Evolutionary conservation across 129 eudicot genomes (phyloP).

Genomic region (Flaveria linearis): DNA sequence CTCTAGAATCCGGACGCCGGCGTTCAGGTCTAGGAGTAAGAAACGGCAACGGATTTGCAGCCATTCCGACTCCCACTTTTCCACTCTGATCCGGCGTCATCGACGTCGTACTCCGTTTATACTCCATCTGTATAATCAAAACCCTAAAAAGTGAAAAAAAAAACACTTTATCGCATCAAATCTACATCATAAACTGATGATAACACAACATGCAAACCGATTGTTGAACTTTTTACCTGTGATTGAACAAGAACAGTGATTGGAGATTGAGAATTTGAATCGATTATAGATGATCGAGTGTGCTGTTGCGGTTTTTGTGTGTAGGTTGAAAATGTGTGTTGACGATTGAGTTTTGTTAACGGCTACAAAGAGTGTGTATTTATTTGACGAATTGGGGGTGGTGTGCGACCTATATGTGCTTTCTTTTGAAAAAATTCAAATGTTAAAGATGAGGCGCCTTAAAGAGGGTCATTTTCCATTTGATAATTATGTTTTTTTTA

Average conservation of each 20-base stretch:
- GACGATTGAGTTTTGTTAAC: conserved; percentile 20
- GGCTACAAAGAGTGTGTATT: conserved; percentile 35
- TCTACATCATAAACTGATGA: not conserved
- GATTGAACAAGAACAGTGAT: not conserved
- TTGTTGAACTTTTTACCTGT: conserved; percentile 11
- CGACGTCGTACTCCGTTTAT: conserved; percentile 37
- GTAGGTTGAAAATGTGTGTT: too few species aligned
- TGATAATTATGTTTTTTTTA: too few species aligned
- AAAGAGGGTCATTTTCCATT: not conserved
- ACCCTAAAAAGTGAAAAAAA: not conserved
- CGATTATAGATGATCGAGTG: not conserved
- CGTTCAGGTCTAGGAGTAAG: conserved; percentile 84
- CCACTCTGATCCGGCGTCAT: conserved; percentile 71
- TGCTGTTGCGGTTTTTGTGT: not conserved
- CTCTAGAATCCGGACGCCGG: conserved; percentile 56
- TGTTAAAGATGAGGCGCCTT: conserved; percentile 29
- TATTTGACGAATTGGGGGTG: conserved; percentile 12
- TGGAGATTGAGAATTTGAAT: conserved; percentile 6
- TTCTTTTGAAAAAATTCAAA: conserved; percentile 25
- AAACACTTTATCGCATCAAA: not conserved
- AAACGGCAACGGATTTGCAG: conserved; percentile 81
- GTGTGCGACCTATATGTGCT: conserved; percentile 4
- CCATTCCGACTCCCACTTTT: conserved; percentile 63
- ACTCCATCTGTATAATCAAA: conserved; percentile 26
- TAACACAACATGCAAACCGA: not conserved